Base-by-base conservation (phyloP, 495 filamentous ascomycete genomes). In the Aspergillus hancockii region DNA sequence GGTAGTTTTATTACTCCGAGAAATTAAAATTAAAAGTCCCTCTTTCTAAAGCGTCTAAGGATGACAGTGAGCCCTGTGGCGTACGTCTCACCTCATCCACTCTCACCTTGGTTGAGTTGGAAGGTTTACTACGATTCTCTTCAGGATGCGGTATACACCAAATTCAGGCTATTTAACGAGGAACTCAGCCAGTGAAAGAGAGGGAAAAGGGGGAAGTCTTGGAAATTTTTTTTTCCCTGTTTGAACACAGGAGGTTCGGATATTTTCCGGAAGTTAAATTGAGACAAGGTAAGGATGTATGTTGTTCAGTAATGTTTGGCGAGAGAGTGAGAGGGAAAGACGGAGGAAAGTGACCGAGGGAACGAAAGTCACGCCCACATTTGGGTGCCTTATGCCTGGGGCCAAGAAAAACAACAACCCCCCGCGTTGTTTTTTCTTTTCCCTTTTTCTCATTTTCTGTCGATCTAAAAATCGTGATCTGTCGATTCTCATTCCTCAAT, bases 221-320 rank as follows among this genome's bases (percentile, higher is more conserved):
- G 23, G 32, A 40, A 28, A 3, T 28, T 28, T 28, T 28, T 54
- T 34, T 21, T 36, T 18, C 18, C 4, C 9, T 31, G n/a, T 31
- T 19, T n/a, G n/a, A n/a, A 51, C 8, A 22, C 22, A 51, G 49
- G 49, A 16, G 25, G 16, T 40, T 53, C 51, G 51, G 51, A n/a
- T 41, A 53, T 53, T 53, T 53, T 41, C 51, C 51, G 51, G 51
- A 41, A 53, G 51, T 40, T 25, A 40, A 31, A 53, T 40, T 53
- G 32, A 53, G 51, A 41, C 32, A 53, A 32, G 34, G 28, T 13
- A 25, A 51, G 18, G 18, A 25, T 51, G 36, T 9, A 4, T 2
- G 3, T 40, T 40, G 36, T 40, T 40, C 10, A 3, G n/a, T n/a
- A n/a, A n/a, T n/a, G n/a, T n/a, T n/a, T n/a, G n/a, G n/a, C n/a